Percentiles rank a stretch among this genome's conserved stretches.
These are phyloP conservation scores for Metschnikowia baotianmanensis DNA, from an alignment of 805 yeast species.

Conservation along the genomic window DNA sequence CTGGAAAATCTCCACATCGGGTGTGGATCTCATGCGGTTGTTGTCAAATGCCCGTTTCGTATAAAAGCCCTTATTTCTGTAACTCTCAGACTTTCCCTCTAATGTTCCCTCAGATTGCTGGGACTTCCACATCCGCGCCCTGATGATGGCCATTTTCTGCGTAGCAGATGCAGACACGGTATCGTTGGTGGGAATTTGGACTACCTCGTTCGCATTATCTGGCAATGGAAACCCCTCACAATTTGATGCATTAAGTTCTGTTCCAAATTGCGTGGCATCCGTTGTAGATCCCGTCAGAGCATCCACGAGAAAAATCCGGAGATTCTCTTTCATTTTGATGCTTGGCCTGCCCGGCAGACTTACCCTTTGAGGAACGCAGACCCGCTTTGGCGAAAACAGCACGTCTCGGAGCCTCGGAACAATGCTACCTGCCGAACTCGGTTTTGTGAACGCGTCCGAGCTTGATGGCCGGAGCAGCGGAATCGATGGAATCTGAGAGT, in stretches of 20 bases:
- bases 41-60: constrained; percentile 27
- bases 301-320: constrained; percentile 52
- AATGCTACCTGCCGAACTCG: background rate
- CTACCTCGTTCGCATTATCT: constrained; percentile 53
- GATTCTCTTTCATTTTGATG: constrained; percentile 22
- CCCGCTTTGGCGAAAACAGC: constrained; percentile 36
- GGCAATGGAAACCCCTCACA: constrained; percentile 64
- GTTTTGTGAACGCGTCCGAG: constrained; percentile 1
- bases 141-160: constrained; percentile 42
- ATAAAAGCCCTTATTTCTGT: constrained; percentile 27
- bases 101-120: background rate
- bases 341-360: constrained; percentile 32
- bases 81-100: background rate
- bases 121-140: constrained; percentile 27
- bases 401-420: background rate
- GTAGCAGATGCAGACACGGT: constrained; percentile 7
- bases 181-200: constrained; percentile 53
- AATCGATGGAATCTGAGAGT: constrained; percentile 26
- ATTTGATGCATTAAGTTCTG: constrained; percentile 62
- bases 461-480: constrained; percentile 28
- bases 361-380: constrained; percentile 40
- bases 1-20: constrained; percentile 21
- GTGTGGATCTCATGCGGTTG: constrained; percentile 13
- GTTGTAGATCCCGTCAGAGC: constrained; percentile 57
- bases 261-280: constrained; percentile 69